Conservation (phyloP, 768 basidiomycete species). For the Russula brevipes region DNA sequence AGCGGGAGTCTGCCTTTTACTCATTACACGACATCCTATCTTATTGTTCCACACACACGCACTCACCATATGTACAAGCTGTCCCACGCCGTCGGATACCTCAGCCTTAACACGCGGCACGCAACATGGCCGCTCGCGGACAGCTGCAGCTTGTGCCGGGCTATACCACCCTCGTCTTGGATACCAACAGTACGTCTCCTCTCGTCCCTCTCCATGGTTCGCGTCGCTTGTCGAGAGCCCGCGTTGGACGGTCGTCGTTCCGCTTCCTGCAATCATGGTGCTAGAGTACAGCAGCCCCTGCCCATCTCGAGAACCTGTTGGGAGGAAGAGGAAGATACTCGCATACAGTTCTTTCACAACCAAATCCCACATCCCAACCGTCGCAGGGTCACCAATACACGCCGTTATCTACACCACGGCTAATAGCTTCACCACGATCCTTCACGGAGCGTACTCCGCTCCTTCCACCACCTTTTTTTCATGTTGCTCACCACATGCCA, state of each 20-base stretch:
- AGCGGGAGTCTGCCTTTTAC: conserved; percentile 92
- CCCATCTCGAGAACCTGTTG: conserved; percentile 9
- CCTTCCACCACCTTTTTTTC: conserved; percentile 15
- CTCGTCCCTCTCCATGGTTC: too few species aligned
- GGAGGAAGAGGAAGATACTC: conserved; percentile 6
- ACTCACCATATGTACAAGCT: too few species aligned
- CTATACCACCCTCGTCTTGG: too few species aligned
- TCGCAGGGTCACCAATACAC: neutral
- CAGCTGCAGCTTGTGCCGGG: too few species aligned
- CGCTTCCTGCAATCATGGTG: too few species aligned
- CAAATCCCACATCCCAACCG: neutral
- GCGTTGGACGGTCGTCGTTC: too few species aligned
- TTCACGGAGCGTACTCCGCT: conserved; percentile 19
- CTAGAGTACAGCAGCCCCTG: conserved; percentile 15
- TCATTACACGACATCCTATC: conserved; percentile 97
- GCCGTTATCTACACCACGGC: neutral
- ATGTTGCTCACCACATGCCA: neutral
- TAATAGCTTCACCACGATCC: conserved; percentile 7
- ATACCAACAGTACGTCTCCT: too few species aligned
- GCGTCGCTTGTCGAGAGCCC: too few species aligned
- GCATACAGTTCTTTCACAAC: conserved; percentile 9
- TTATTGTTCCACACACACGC: too few species aligned
- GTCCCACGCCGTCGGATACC: too few species aligned
- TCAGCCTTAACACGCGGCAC: too few species aligned
- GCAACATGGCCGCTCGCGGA: too few species aligned